Evolutionary conservation across 306 rosid species (phyloP).

Genomic region (Benincasa hispida): DNA sequence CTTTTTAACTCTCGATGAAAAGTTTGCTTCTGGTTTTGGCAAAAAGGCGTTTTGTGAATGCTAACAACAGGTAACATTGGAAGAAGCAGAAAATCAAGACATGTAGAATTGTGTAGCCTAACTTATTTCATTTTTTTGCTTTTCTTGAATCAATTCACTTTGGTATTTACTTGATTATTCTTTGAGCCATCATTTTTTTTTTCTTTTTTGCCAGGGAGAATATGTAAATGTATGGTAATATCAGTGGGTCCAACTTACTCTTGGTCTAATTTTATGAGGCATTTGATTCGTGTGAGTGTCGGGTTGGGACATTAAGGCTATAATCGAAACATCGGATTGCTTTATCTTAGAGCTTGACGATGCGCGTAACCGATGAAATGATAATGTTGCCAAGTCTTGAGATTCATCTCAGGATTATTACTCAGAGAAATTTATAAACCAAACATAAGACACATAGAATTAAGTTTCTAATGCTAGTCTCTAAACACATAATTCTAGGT

Average conservation of each 20-base stretch:
- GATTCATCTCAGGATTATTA: not conserved
- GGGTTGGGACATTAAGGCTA: not conserved
- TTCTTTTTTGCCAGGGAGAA: not conserved
- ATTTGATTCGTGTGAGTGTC: not conserved
- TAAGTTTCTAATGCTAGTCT: not conserved
- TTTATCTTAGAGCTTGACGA: not conserved
- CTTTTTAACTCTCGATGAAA: not conserved
- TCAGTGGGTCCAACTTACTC: not conserved
- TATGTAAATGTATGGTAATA: not conserved
- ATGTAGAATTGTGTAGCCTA: not conserved
- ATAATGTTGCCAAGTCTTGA: not conserved
- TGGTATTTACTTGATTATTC: not conserved
- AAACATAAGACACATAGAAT: not conserved
- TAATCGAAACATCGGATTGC: not conserved
- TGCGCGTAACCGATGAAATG: not conserved
- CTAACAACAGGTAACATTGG: not conserved
- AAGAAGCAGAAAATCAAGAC: not conserved
- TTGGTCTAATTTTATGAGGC: not conserved
- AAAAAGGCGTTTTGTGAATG: not conserved
- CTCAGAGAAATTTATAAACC: not conserved
- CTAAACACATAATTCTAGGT: not conserved
- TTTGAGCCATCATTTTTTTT: not conserved
- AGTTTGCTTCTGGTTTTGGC: not conserved
- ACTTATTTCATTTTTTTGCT: not conserved
- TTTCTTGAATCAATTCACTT: not conserved